These are phyloP conservation scores for Arachis monticola DNA, from an alignment of 331 rosid genomes.

Conservation along the genomic window DNA sequence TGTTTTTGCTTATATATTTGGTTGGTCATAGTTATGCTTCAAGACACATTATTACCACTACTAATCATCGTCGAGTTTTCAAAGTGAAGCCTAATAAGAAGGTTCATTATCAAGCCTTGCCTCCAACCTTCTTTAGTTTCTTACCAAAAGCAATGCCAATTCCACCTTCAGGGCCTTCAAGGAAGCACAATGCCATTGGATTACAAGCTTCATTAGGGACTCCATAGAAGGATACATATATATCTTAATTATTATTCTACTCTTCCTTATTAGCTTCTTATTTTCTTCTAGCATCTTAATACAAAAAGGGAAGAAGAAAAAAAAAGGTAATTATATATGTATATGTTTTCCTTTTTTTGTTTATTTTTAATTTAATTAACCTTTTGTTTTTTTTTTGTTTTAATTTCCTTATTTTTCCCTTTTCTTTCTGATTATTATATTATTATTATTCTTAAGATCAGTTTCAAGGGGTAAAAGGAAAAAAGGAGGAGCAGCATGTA, in stretches of 20 bases:
- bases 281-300: not conserved
- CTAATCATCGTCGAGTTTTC: slow-evolving; percentile 34
- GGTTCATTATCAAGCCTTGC: slow-evolving; percentile 20
- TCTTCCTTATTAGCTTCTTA: not conserved
- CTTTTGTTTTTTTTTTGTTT: not conserved
- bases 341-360: slow-evolving; percentile 19
- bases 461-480: slow-evolving; percentile 33
- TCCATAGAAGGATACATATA: slow-evolving; percentile 45
- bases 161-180: slow-evolving; percentile 88
- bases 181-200: slow-evolving; percentile 65
- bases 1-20: slow-evolving; percentile 44
- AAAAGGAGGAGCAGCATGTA: not conserved
- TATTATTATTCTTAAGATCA: slow-evolving; percentile 31
- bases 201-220: slow-evolving; percentile 51
- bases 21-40: slow-evolving; percentile 49
- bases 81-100: slow-evolving; percentile 50
- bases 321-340: slow-evolving; percentile 44
- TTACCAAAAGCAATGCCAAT: slow-evolving; percentile 67
- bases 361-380: slow-evolving; percentile 8
- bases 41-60: slow-evolving; percentile 27
- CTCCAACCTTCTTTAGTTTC: slow-evolving; percentile 53
- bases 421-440: not conserved
- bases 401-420: not conserved
- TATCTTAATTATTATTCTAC: too few species aligned
- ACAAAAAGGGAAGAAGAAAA: not conserved